phyloP scores from a whole-genome alignment of 2,329 filamentous ascomycete genomes.

The Colletotrichum gloeosporioides region DNA sequence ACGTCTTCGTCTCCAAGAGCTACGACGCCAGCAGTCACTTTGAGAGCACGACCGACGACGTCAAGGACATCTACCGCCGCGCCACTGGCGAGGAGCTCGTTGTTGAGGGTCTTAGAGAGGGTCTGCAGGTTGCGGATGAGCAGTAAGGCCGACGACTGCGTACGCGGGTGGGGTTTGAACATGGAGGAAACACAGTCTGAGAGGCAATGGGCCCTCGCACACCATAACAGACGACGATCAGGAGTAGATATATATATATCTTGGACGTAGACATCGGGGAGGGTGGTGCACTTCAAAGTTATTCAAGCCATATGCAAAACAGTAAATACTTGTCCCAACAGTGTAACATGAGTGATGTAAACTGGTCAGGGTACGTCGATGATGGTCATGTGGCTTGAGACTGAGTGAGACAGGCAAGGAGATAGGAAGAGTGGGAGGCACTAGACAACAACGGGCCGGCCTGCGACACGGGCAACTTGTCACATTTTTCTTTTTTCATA shows the following conservation, averaged over 20 bases:
- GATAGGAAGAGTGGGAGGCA: not conserved
- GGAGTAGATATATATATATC: slow-evolving; percentile 14
- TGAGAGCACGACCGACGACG: slow-evolving; percentile 89
- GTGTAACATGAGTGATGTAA: not conserved
- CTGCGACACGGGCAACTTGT: not conserved
- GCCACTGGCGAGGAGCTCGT: slow-evolving; percentile 84
- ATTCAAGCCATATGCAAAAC: slow-evolving; percentile 6
- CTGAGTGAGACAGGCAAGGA: not conserved
- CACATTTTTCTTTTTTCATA: not conserved
- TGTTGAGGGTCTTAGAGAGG: slow-evolving; percentile 86
- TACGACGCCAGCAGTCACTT: slow-evolving; percentile 99
- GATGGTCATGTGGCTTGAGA: not conserved
- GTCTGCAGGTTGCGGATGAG: slow-evolving; percentile 75
- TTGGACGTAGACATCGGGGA: slow-evolving; percentile 13
- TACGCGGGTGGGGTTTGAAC: not conserved
- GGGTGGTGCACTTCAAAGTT: slow-evolving; percentile 11
- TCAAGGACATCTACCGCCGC: slow-evolving; percentile 89
- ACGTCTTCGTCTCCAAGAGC: slow-evolving; percentile 97
- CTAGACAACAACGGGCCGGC: not conserved
- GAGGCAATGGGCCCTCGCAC: slow-evolving; percentile 15
- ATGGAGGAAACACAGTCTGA: slow-evolving; percentile 3
- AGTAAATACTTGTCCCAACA: not conserved
- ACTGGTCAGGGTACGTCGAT: not conserved
- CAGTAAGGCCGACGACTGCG: slow-evolving; percentile 39
- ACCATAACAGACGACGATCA: slow-evolving; percentile 7